A percentile compares a stretch with the other conserved stretches of the same genome.
phyloP scores from a whole-genome alignment of 805 yeast species.

The Spathaspora hagerdaliae region DNA sequence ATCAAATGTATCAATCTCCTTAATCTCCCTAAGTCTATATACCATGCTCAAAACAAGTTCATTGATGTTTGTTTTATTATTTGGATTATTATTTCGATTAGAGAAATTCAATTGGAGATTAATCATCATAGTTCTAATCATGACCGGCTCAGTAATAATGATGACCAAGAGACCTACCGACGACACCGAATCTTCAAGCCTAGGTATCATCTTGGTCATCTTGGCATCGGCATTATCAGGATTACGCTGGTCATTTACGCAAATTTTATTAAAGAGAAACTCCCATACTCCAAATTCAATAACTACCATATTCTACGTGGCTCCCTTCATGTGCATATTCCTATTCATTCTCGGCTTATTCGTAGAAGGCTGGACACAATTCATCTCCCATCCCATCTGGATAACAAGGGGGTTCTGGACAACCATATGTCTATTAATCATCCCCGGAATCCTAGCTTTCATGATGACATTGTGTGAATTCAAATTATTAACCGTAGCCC shows the following conservation, averaged over 20 bases:
- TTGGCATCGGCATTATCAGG: conserved; percentile 82
- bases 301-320: conserved; percentile 73
- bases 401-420: conserved; percentile 47
- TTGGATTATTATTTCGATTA: conserved; percentile 77
- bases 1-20: conserved; percentile 78
- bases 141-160: conserved; percentile 81
- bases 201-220: conserved; percentile 75
- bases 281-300: conserved; percentile 66
- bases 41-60: conserved; percentile 92
- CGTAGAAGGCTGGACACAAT: conserved; percentile 63
- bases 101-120: conserved; percentile 72
- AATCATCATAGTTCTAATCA: conserved; percentile 63
- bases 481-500: conserved; percentile 73
- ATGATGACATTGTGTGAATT: conserved; percentile 88
- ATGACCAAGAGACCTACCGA: conserved; percentile 58
- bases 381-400: conserved; percentile 62
- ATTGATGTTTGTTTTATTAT: conserved; percentile 81
- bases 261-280: conserved; percentile 63
- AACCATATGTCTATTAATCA: conserved; percentile 56
- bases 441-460: conserved; percentile 87
- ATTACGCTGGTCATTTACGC: conserved; percentile 93
- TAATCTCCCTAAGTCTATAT: conserved; percentile 77
- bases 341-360: conserved; percentile 59
- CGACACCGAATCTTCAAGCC: conserved; percentile 14
- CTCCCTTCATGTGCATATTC: conserved; percentile 76